Evolutionary conservation across 2,329 filamentous ascomycete genomes (phyloP), one percentile per base, ranked within the genome.

Genomic region (Colletotrichum kahawae): DNA sequence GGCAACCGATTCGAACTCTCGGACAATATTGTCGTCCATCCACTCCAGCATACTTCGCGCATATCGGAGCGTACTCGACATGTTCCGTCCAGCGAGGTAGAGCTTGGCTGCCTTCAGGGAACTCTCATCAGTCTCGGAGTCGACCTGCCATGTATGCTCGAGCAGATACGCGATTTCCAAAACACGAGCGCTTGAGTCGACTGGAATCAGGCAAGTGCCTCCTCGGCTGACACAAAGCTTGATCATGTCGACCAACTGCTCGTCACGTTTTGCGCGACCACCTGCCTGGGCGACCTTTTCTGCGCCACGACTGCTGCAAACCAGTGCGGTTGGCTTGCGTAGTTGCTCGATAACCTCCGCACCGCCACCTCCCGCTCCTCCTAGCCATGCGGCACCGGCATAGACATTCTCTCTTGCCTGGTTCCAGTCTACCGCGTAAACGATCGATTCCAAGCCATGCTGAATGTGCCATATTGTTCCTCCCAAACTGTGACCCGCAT

Each of bases 381-480:
- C 95, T 56, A 99, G 89, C 95, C 97, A 98, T 31, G 96, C 95
- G 27, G 97, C 97, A 77, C 96, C 96, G 0, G 96, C 93, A 75
- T 98, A 93, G 18, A 98, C 95, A 84, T 98, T 98, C 83, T 99
- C 97, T 79, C 95, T 92, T n/a, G 94, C 95, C 84, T 98, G 96
- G 80, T 98, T 98, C 97, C 97, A 99, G 81, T 98, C 96, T 21
- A 98, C 95, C 1, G 97, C 96, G 80, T 99, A 98, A 1, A 99
- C 96, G 56, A 99, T 96, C 1, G 96, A 98, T 83, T 99, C 97
- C 82, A 98, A 90, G 0, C 96, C 95, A 86, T 98, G 95, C 81
- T 98, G 96, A 78, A 99, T 96, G 81, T 98, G 96, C 97, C 97
- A 99, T 87, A 99, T 98, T 29, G 97, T 98, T 71, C 97, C 97